Evolutionary conservation across 371 early-diverging fungal genomes (phyloP).

Genomic region (Rhizopus delemar): DNA sequence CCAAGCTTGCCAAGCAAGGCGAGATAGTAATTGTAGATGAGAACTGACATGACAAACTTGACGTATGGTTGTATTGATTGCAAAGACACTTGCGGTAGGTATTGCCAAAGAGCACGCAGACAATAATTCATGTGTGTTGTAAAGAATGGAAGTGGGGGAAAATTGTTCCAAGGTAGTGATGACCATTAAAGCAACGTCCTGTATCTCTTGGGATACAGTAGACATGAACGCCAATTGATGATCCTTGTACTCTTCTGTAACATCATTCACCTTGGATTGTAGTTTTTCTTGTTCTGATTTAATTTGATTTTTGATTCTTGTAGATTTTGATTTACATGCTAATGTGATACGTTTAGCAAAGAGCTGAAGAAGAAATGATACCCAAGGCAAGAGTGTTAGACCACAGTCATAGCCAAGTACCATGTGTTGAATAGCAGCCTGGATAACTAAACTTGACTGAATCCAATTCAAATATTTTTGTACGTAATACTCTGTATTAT

Average conservation of each 20-base stretch:
- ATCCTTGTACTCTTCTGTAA: slow-evolving; percentile 27
- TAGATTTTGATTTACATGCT: slow-evolving; percentile 8
- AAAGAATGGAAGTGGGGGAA: slow-evolving; percentile 41
- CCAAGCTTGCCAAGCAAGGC: slow-evolving; percentile 15
- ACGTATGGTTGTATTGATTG: slow-evolving; percentile 45
- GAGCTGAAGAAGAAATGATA: slow-evolving; percentile 7
- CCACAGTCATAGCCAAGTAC: neutral
- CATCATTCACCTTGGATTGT: slow-evolving; percentile 23
- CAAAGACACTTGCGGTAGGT: slow-evolving; percentile 52
- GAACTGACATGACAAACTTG: slow-evolving; percentile 45
- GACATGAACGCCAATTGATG: slow-evolving; percentile 26
- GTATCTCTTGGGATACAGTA: slow-evolving; percentile 53
- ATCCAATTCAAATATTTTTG: slow-evolving; percentile 20
- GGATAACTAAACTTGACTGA: slow-evolving; percentile 9
- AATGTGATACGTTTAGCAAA: slow-evolving; percentile 16
- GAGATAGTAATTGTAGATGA: slow-evolving; percentile 25
- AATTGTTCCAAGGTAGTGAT: slow-evolving; percentile 58
- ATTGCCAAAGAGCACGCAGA: slow-evolving; percentile 57
- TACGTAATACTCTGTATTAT: slow-evolving; percentile 13
- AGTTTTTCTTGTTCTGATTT: neutral
- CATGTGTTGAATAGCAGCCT: slow-evolving; percentile 3
- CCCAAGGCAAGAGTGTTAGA: slow-evolving; percentile 3
- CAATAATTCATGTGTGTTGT: slow-evolving; percentile 48
- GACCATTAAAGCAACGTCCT: slow-evolving; percentile 54
- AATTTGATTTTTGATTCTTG: slow-evolving; percentile 6